Conservation (phyloP, 2,329 filamentous ascomycete genomes). For the Meredithiella fracta region DNA sequence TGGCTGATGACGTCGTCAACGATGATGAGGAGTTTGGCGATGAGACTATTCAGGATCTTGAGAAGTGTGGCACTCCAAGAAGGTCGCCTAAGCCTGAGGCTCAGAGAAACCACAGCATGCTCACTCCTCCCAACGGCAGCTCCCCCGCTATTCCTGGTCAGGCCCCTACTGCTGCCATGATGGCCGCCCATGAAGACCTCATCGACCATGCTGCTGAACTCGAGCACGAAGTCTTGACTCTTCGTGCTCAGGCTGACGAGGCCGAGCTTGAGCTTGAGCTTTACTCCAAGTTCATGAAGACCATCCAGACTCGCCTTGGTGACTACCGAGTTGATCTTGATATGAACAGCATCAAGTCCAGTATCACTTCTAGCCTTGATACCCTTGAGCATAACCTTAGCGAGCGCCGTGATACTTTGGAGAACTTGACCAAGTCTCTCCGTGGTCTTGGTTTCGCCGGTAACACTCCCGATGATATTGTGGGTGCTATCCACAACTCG, state of each 20-base stretch:
- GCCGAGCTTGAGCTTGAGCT: constrained; percentile 31
- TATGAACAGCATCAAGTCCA: not conserved
- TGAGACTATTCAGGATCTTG: constrained; percentile 32
- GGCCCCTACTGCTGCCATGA: constrained; percentile 6
- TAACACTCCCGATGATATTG: constrained; percentile 30
- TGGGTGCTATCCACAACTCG: constrained; percentile 30
- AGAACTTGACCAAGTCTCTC: constrained; percentile 30
- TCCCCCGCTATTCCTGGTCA: constrained; percentile 19
- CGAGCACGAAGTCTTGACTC: constrained; percentile 31
- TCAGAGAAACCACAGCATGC: constrained; percentile 14
- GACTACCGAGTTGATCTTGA: constrained; percentile 12
- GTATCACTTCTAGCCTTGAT: constrained; percentile 20
- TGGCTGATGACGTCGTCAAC: constrained; percentile 19
- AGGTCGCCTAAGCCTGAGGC: constrained; percentile 19
- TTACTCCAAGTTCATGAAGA: constrained; percentile 27
- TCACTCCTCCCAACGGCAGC: constrained; percentile 40
- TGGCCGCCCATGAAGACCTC: not conserved
- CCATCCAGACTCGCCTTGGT: constrained; percentile 24
- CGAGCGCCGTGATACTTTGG: constrained; percentile 25
- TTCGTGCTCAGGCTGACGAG: constrained; percentile 33
- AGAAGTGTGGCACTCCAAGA: constrained; percentile 34
- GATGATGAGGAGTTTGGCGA: constrained; percentile 31
- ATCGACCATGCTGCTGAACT: constrained; percentile 17
- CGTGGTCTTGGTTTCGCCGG: constrained; percentile 34
- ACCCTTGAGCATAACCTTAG: constrained; percentile 29